Evolutionary conservation across 2,329 filamentous ascomycete genomes (phyloP), one percentile per base, ranked within the genome.

Genomic region (Lasiodiplodia sp.): DNA sequence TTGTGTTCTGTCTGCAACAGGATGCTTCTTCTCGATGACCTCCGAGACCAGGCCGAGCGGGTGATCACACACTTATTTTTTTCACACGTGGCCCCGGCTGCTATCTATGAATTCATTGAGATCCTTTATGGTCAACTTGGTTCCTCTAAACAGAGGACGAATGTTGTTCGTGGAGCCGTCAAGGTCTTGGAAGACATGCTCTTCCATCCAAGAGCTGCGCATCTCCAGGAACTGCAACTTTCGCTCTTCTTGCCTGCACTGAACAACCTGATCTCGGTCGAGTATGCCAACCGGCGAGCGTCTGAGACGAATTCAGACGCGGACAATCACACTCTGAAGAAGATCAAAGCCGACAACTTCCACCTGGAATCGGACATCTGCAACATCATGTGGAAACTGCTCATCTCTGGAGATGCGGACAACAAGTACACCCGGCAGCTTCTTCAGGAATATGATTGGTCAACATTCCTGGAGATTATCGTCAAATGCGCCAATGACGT

Each of bases 51-150:
- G 51, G 86, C 91, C 3, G 94, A 91, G 91, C 87, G 88, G 70
- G 90, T 89, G 0, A 82, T 94, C 38, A 85, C 86, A 74, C 91
- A 92, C 71, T 82, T 94, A 0, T 90, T 90, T 81, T 89, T 85
- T 73, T 93, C 91, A 1, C 91, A 93, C 75, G 88, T 92, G 71
- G 91, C 91, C 23, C 89, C 92, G 71, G 87, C 87, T 44, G 89
- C 90, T 1, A 85, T 93, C 56, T 85, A 88, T 67, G 86, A 90
- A 28, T 79, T 93, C 25, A 82, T 93, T 38, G 86, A 90, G 67
- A 86, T 90, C 14, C 40, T 68, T 28, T 28, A 68, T 23, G 67
- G 67, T 79, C 91, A 28, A 84, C 84, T 52, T 83, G 84, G 66
- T 75, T 37, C 71, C 70, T 6, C 65, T 80, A 49, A 72, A 79